A percentile compares a stretch with the other conserved stretches of the same genome.
These are phyloP conservation scores for Tylopilus orsonianus DNA, from an alignment of 1,284 basidiomycete genomes.

Conservation along the genomic window DNA sequence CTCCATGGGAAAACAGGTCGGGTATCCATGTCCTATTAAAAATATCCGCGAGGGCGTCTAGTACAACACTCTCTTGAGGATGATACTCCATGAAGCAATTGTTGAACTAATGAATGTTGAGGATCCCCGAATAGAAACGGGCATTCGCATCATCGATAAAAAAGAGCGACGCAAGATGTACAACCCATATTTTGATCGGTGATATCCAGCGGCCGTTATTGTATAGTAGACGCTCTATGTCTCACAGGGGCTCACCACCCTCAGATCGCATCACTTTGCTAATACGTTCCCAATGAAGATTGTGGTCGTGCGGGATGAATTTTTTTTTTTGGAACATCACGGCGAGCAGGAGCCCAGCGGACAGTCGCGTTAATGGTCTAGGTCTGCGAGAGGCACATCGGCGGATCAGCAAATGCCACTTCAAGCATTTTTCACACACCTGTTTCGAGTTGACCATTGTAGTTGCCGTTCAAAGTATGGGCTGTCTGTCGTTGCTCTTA, in stretches of 20 bases:
- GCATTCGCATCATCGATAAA: constrained; percentile 30
- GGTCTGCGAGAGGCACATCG: constrained; percentile 10
- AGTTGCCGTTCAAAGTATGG: too few species aligned
- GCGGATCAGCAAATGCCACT: too few species aligned
- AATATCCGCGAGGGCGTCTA: constrained; percentile 32
- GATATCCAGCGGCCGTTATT: not conserved
- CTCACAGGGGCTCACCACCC: not conserved
- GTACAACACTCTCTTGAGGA: constrained; percentile 18
- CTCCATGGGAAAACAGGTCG: constrained; percentile 6
- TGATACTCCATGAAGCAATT: constrained; percentile 20
- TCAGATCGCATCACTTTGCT: constrained; percentile 8
- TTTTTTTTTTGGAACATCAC: not conserved
- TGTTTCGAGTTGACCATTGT: too few species aligned
- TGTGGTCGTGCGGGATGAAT: constrained; percentile 4
- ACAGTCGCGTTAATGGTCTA: constrained; percentile 1
- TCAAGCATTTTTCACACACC: too few species aligned
- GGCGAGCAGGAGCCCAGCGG: constrained; percentile 2
- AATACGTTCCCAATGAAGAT: constrained; percentile 6
- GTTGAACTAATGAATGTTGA: constrained; percentile 25
- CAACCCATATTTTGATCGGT: constrained; percentile 17
- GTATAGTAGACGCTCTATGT: constrained; percentile 8
- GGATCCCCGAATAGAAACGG: constrained; percentile 15
- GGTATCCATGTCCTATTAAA: constrained; percentile 18
- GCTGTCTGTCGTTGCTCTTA: too few species aligned
- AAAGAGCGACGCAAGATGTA: constrained; percentile 27